A percentile compares a stretch with the other conserved stretches of the same genome.
phyloP scores from a whole-genome alignment of 2,329 filamentous ascomycete species.

The Boeremia exigua region DNA sequence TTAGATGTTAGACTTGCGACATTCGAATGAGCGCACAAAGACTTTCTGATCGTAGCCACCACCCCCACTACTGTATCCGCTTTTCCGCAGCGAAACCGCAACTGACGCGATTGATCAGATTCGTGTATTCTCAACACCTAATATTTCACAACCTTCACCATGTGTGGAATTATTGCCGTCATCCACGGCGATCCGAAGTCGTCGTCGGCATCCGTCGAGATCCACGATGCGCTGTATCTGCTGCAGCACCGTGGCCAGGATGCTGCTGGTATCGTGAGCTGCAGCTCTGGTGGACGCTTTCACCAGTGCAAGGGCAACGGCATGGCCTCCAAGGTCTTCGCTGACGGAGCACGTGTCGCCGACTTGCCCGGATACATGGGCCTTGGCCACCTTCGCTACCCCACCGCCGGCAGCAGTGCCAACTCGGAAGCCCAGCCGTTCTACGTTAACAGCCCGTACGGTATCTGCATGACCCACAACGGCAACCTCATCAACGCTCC shows the following conservation, averaged over 20 bases:
- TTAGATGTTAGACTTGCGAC: conserved; percentile 52
- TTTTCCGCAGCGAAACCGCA: conserved; percentile 19
- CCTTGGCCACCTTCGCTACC: conserved; percentile 85
- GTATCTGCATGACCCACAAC: conserved; percentile 82
- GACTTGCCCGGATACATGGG: conserved; percentile 87
- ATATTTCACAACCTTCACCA: conserved; percentile 35
- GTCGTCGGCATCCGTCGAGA: conserved; percentile 50
- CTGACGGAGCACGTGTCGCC: conserved; percentile 74
- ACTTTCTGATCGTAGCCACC: conserved; percentile 39
- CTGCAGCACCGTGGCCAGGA: conserved; percentile 75
- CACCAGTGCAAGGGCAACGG: conserved; percentile 92
- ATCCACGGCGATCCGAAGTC: conserved; percentile 54
- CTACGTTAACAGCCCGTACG: conserved; percentile 86
- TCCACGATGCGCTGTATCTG: conserved; percentile 52
- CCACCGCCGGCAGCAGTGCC: conserved; percentile 82
- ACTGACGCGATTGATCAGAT: conserved; percentile 33
- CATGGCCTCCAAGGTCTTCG: conserved; percentile 84
- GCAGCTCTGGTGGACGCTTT: conserved; percentile 76
- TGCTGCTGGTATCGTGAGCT: conserved; percentile 83
- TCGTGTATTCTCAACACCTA: background rate
- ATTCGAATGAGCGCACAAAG: conserved; percentile 45
- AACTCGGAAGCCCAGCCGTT: conserved; percentile 92
- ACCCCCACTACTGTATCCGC: conserved; percentile 26
- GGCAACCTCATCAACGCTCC: conserved; percentile 85
- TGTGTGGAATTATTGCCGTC: conserved; percentile 60